These are phyloP conservation scores for Trichoderma harzianum DNA, from an alignment of 2,329 filamentous ascomycete genomes.

Conservation along the genomic window DNA sequence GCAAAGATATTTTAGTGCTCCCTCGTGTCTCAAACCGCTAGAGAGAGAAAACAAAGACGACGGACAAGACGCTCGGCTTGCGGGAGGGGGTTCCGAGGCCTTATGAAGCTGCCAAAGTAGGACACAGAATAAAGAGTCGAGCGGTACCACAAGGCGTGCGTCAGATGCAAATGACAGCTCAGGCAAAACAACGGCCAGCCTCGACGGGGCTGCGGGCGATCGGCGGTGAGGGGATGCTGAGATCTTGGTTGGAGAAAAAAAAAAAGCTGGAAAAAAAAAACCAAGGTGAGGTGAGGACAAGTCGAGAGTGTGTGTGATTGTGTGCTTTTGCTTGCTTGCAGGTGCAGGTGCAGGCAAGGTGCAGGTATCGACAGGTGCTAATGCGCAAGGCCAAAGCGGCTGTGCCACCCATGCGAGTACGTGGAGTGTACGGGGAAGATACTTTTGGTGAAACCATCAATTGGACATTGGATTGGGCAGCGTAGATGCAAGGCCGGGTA, in stretches of 20 bases:
- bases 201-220: constrained; percentile 19
- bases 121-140: background rate
- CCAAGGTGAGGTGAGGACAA: background rate
- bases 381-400: constrained; percentile 2
- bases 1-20: constrained; percentile 2
- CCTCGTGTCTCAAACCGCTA: constrained; percentile 14
- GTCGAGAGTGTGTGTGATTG: background rate
- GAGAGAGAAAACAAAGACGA: background rate
- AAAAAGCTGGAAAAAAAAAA: background rate
- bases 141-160: background rate
- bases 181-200: background rate
- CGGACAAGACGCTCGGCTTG: background rate
- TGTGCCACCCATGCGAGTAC: constrained; percentile 5
- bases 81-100: constrained; percentile 11
- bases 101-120: background rate
- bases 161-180: background rate
- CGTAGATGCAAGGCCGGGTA: background rate
- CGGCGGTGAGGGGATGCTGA: constrained; percentile 18
- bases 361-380: background rate
- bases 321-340: background rate
- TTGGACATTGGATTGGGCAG: background rate
- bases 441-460: background rate
- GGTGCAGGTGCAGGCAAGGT: background rate
- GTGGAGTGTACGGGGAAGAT: background rate
- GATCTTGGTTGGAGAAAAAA: constrained; percentile 15